These are phyloP conservation scores for Podaxis sp. DNA, from an alignment of 768 basidiomycete genomes.

Conservation along the genomic window DNA sequence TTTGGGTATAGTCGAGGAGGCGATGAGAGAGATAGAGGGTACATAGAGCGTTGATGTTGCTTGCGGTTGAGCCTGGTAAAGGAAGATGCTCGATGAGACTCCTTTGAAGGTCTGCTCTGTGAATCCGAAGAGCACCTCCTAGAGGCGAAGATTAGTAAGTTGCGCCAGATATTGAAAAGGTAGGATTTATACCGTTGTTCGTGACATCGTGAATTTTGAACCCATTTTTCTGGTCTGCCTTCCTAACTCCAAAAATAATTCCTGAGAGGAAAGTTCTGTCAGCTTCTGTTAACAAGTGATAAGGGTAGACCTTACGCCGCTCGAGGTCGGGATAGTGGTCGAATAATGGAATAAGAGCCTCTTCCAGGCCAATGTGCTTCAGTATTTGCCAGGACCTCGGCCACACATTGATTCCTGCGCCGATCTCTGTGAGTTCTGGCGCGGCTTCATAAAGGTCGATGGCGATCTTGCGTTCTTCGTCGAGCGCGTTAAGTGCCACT, in stretches of 20 bases:
- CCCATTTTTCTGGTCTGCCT: slow-evolving; percentile 28
- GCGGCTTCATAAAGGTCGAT: slow-evolving; percentile 40
- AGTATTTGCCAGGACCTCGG: slow-evolving; percentile 15
- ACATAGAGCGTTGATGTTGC: background rate
- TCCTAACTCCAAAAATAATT: slow-evolving; percentile 19
- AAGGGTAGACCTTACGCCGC: slow-evolving; percentile 3
- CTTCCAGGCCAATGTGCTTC: slow-evolving; percentile 11
- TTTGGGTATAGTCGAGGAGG: slow-evolving; percentile 28
- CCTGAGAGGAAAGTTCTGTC: background rate
- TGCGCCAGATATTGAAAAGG: background rate
- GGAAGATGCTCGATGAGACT: slow-evolving; percentile 35
- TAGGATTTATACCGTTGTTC: slow-evolving; percentile 18
- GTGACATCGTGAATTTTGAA: slow-evolving; percentile 21
- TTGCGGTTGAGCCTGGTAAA: background rate
- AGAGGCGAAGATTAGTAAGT: background rate
- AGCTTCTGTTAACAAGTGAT: background rate
- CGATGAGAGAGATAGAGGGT: slow-evolving; percentile 33
- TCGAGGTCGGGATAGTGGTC: slow-evolving; percentile 12
- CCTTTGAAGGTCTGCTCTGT: slow-evolving; percentile 42
- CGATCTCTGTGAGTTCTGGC: slow-evolving; percentile 32
- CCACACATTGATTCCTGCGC: slow-evolving; percentile 40
- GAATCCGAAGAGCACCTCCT: slow-evolving; percentile 26
- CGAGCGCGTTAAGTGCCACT: slow-evolving; percentile 22
- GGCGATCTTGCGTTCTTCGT: slow-evolving; percentile 18
- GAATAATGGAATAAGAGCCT: slow-evolving; percentile 11